These are phyloP conservation scores for Leptomonas seymouri DNA, from an alignment of 208 protist species.

Conservation along the genomic window DNA sequence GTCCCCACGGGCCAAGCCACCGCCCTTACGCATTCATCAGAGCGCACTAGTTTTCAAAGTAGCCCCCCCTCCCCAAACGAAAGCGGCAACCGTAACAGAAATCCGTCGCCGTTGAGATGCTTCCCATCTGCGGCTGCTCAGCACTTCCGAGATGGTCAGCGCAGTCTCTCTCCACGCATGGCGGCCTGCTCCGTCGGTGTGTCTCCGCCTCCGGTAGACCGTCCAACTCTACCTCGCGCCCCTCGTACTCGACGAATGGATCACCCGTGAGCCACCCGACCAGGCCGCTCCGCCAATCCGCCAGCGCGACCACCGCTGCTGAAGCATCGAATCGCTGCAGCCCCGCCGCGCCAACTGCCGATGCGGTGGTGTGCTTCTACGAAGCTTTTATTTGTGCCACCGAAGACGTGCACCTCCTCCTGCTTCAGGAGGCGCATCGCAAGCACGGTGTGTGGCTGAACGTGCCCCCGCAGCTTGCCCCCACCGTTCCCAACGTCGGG, in stretches of 20 bases:
- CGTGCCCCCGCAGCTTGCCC: conserved; percentile 78
- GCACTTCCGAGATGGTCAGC: not conserved
- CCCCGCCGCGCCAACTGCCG: not conserved
- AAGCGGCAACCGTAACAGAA: no score
- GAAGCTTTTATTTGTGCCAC: conserved; percentile 29
- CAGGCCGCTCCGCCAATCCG: conserved; percentile 1
- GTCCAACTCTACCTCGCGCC: not conserved
- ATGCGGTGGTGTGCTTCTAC: conserved; percentile 22
- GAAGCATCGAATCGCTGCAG: no score
- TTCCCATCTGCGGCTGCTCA: not conserved
- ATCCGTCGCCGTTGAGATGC: not conserved
- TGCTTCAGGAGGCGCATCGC: conserved; percentile 66
- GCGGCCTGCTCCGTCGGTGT: not conserved
- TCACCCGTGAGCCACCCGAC: not conserved
- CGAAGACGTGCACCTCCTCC: conserved; percentile 47
- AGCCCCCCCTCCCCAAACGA: no score
- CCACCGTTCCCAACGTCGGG: conserved; percentile 26
- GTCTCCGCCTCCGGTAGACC: not conserved
- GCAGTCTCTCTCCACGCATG: not conserved
- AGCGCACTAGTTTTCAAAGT: no score
- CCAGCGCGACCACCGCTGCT: not conserved
- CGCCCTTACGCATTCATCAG: no score
- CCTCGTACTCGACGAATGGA: not conserved
- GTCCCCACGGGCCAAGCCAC: no score
- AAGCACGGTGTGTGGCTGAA: conserved; percentile 81